Percentiles rank a stretch among this genome's conserved stretches.
phyloP scores from a whole-genome alignment of 225 moss, liverwort and hornwort genomes.

The Rhytidiadelphus loreus region DNA sequence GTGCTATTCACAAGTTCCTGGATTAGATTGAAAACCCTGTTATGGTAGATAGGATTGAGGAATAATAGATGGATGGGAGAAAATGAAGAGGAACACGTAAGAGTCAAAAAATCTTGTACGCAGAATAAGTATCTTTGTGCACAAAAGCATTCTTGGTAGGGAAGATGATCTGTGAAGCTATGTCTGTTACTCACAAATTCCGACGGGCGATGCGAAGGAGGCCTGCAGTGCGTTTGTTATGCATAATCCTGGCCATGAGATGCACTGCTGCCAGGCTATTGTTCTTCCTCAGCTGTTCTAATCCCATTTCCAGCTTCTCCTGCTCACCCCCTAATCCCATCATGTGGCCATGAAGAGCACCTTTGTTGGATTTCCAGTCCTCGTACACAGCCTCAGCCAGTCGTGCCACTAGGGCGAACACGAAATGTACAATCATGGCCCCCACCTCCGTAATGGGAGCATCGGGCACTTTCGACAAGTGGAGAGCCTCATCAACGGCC shows the following conservation, averaged over 20 bases:
- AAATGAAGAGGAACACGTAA: not conserved
- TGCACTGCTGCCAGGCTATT: conserved; percentile 75
- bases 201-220: conserved; percentile 83
- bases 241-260: conserved; percentile 75
- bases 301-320: conserved; percentile 34
- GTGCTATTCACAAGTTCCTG: not conserved
- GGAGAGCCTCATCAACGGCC: conserved; percentile 71
- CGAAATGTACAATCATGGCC: conserved; percentile 65
- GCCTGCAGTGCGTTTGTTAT: conserved; percentile 63
- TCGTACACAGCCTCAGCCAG: conserved; percentile 81
- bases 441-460: conserved; percentile 68
- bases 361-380: conserved; percentile 71
- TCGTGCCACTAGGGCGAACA: conserved; percentile 58
- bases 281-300: conserved; percentile 52
- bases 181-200: conserved; percentile 45
- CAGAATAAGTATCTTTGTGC: not conserved
- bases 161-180: not conserved
- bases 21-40: not conserved
- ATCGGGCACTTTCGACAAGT: conserved; percentile 66
- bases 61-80: not conserved
- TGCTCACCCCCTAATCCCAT: conserved; percentile 40
- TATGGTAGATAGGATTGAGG: not conserved
- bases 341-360: conserved; percentile 47
- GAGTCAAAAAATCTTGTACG: not conserved
- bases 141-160: not conserved